Evolutionary conservation across 1,284 basidiomycete species (phyloP).

Genomic region (Inonotus hispidus): DNA sequence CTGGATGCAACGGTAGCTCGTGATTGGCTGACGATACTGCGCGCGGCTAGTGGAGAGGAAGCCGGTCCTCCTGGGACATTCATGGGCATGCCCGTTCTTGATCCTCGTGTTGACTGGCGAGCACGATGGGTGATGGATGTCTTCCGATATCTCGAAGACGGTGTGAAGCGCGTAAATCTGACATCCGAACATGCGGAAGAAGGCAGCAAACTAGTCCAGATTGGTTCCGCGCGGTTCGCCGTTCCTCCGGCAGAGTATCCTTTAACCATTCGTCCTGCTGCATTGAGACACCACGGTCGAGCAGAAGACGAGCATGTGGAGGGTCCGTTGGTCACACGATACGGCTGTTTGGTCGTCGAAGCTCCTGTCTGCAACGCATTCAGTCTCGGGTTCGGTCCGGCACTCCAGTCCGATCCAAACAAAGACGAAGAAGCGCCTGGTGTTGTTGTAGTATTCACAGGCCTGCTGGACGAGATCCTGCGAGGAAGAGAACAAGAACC

Average conservation of each 20-base stretch:
- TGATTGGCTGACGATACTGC: constrained; percentile 16
- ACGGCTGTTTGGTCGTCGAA: constrained; percentile 14
- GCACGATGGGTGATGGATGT: constrained; percentile 12
- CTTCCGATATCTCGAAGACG: constrained; percentile 9
- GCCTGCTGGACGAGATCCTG: constrained; percentile 3
- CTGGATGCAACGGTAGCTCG: constrained; percentile 2
- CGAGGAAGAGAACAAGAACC: background rate
- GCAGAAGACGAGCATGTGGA: constrained; percentile 3
- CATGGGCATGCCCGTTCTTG: constrained; percentile 7
- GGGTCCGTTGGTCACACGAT: constrained; percentile 7
- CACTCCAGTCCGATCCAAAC: constrained; percentile 5
- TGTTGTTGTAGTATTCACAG: constrained; percentile 15
- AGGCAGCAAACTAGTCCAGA: background rate
- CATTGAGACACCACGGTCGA: constrained; percentile 4
- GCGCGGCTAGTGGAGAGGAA: constrained; percentile 9
- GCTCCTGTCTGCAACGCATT: constrained; percentile 13
- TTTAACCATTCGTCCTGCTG: constrained; percentile 11
- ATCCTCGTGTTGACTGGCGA: constrained; percentile 10
- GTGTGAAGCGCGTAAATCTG: background rate
- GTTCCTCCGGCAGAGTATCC: constrained; percentile 9
- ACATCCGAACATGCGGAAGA: constrained; percentile 7
- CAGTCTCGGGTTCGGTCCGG: constrained; percentile 15
- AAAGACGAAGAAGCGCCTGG: constrained; percentile 11
- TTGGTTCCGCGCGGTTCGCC: background rate
- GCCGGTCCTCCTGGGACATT: constrained; percentile 9